phyloP scores from a whole-genome alignment of 2,329 filamentous ascomycete genomes.

The Penicillium hordei region DNA sequence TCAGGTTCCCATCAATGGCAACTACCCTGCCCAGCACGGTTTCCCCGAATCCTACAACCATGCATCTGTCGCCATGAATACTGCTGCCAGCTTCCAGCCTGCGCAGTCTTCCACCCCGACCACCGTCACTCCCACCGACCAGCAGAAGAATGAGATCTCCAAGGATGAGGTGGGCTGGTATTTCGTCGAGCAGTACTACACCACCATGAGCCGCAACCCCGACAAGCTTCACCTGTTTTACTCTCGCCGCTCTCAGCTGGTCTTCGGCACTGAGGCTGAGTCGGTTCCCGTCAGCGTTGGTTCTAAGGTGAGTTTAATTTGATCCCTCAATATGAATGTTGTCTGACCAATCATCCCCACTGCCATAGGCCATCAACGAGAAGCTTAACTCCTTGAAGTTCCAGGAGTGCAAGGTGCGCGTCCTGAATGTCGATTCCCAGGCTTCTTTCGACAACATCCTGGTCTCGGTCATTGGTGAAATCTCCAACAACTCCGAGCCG shows the following conservation, averaged over 20 bases:
- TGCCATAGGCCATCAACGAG: slow-evolving; percentile 77
- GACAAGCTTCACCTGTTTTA: slow-evolving; percentile 97
- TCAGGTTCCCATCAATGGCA: slow-evolving; percentile 45
- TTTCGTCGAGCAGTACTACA: slow-evolving; percentile 99
- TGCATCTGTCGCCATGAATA: slow-evolving; percentile 36
- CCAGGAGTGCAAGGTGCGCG: slow-evolving; percentile 96
- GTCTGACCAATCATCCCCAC: slow-evolving; percentile 20
- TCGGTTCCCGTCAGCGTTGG: slow-evolving; percentile 83
- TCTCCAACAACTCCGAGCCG: slow-evolving; percentile 87
- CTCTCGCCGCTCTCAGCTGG: slow-evolving; percentile 91
- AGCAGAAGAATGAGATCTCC: slow-evolving; percentile 50
- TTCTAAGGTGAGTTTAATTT: slow-evolving; percentile 67
- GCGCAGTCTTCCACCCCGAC: slow-evolving; percentile 42
- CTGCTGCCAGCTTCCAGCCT: slow-evolving; percentile 40
- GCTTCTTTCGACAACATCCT: slow-evolving; percentile 90
- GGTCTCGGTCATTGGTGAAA: slow-evolving; percentile 97
- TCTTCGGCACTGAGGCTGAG: slow-evolving; percentile 88
- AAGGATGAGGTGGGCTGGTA: slow-evolving; percentile 99
- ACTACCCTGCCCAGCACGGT: slow-evolving; percentile 41
- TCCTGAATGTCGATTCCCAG: slow-evolving; percentile 97
- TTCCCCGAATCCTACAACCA: slow-evolving; percentile 42
- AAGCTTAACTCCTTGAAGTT: slow-evolving; percentile 91
- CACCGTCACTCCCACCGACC: slow-evolving; percentile 38
- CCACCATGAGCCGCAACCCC: slow-evolving; percentile 87
- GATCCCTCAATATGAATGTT: background rate